Percentiles rank a stretch among this genome's conserved stretches.
Conservation (phyloP, 768 basidiomycete species). For the Pholiota microspora region DNA sequence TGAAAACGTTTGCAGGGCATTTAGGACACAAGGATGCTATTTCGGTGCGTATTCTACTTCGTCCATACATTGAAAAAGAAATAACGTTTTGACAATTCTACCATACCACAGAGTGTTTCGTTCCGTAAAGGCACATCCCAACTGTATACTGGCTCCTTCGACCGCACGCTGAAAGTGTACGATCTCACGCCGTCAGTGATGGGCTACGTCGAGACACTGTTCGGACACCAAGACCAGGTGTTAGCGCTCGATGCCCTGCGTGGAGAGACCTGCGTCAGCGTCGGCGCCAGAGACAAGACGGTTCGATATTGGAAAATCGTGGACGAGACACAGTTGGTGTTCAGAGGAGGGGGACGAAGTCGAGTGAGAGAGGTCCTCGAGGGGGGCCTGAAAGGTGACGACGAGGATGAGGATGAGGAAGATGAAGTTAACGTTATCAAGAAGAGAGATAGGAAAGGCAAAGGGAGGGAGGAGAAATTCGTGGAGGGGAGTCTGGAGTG, state of each 20-base stretch:
- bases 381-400: conserved; percentile 65
- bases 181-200: conserved; percentile 69
- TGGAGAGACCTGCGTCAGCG: conserved; percentile 81
- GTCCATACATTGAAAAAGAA: no score
- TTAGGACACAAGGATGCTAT: conserved; percentile 54
- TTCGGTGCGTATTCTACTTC: conserved; percentile 26
- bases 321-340: conserved; percentile 94
- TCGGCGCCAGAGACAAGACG: conserved; percentile 89
- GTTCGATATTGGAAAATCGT: conserved; percentile 94
- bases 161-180: conserved; percentile 89
- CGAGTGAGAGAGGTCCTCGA: conserved; percentile 78
- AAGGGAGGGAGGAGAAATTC: conserved; percentile 44
- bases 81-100: no score
- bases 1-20: conserved; percentile 78
- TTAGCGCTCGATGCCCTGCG: conserved; percentile 77
- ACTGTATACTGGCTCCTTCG: conserved; percentile 75
- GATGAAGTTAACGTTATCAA: conserved; percentile 20
- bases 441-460: conserved; percentile 33
- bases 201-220: conserved; percentile 94
- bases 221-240: conserved; percentile 93
- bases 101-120: conserved; percentile 48
- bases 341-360: conserved; percentile 91
- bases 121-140: conserved; percentile 79
- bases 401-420: conserved; percentile 43
- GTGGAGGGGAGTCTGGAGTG: conserved; percentile 91